Evolutionary conservation across 2,329 filamentous ascomycete genomes (phyloP).

Genomic region (Magnaporthiopsis incrustans): DNA sequence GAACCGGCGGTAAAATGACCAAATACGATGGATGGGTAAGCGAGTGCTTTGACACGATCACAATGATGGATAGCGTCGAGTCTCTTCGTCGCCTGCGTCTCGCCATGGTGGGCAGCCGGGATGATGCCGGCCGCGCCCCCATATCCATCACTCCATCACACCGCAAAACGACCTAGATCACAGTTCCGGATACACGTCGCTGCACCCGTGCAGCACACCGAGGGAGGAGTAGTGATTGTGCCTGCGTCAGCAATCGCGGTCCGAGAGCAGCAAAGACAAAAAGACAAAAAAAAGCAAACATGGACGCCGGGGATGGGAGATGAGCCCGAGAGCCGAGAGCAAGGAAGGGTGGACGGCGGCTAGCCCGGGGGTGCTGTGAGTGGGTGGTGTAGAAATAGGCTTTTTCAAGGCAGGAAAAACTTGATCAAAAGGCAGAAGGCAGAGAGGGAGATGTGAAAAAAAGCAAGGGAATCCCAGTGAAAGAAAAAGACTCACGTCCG

Average conservation of each 20-base stretch:
- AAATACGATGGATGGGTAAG: too few relatives aligned
- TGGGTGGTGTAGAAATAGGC: too few relatives aligned
- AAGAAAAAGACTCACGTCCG: slow-evolving; percentile 34
- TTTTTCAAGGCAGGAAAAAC: background rate
- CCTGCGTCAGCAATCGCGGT: background rate
- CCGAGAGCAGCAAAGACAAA: too few relatives aligned
- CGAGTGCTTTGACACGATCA: background rate
- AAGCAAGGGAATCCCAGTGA: background rate
- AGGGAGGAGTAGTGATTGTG: background rate
- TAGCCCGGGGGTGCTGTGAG: too few relatives aligned
- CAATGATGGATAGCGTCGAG: background rate
- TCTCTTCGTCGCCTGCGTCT: background rate
- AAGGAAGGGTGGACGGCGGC: background rate
- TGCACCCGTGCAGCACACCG: background rate
- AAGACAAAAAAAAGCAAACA: background rate
- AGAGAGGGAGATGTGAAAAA: background rate
- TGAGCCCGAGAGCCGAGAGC: background rate
- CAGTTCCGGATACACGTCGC: background rate
- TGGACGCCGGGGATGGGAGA: background rate
- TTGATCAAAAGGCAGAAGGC: background rate
- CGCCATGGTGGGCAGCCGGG: background rate
- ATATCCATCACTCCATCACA: background rate
- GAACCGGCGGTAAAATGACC: background rate
- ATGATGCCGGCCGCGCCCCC: too few relatives aligned
- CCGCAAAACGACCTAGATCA: background rate